Base-by-base conservation (phyloP, 495 filamentous ascomycete species). In the Penicillium lagena region DNA sequence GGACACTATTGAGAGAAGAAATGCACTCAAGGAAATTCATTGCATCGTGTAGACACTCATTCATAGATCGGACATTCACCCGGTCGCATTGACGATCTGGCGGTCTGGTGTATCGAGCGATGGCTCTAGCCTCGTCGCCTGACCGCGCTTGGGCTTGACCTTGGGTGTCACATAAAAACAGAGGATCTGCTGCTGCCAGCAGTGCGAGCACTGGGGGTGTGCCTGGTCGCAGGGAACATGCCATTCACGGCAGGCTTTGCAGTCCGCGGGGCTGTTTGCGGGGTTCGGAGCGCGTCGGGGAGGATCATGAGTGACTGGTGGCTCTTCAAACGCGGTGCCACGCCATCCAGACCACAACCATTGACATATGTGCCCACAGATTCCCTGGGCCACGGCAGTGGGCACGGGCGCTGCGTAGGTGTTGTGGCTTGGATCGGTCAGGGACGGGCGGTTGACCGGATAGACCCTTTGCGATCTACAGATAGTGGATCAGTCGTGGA, bases 151-250 rank as follows among this genome's bases (percentile, higher is more conserved):
- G 35, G 29, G 7, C 29, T 40, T 42, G 15, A 42, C 42, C 31
- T 43, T 52, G 30, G 55, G 61, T 11, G 47, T 47, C 11, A 68
- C 62, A 36, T 70, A 70, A 38, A 70, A 70, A 49, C 67, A 70
- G 7, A 68, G 42, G 12, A 66, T 42, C 42, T 70, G 67, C 39
- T 70, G 51, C 12, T 68, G 51, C 28, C 58, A 50, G 45, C 67
- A 70, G 46, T 68, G 61, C 9, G 57, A 49, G 27, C 67, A 70
- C 28, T 59, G 64, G 10, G 67, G 67, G 41, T 39, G 38, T 9
- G 51, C 45, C 29, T 53, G 63, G 46, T 70, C 64, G 46, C 67
- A 70, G n/a, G 35, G 33, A 7, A 58, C 58, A 1, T 50, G 50
- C 50, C 54, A 52, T 11, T 60, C 50, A 9, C 60, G 59, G 47